These are phyloP conservation scores for Mycena albidolilacea DNA, from an alignment of 768 basidiomycete genomes.

Conservation along the genomic window DNA sequence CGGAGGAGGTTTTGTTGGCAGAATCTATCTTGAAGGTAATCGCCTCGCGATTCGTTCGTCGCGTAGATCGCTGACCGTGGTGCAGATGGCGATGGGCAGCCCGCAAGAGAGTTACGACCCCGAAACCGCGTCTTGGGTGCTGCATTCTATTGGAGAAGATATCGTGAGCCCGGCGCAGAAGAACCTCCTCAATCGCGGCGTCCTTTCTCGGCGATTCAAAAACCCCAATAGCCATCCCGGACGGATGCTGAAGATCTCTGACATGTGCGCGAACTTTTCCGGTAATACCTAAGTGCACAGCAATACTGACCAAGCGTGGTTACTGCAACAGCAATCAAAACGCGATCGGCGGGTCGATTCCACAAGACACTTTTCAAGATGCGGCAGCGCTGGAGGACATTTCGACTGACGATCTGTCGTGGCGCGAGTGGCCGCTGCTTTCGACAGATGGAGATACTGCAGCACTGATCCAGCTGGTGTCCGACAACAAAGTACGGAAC, in stretches of 20 bases:
- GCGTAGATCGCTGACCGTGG: slow-evolving; percentile 16
- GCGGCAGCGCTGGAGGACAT: slow-evolving; percentile 75
- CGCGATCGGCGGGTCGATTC: slow-evolving; percentile 74
- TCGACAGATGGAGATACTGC: slow-evolving; percentile 88
- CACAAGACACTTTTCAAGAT: slow-evolving; percentile 79
- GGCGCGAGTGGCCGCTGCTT: slow-evolving; percentile 85
- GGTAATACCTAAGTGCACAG: slow-evolving; percentile 1
- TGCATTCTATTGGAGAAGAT: slow-evolving; percentile 70
- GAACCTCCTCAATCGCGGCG: slow-evolving; percentile 73
- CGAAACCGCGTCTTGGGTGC: slow-evolving; percentile 68
- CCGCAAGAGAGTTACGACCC: slow-evolving; percentile 78
- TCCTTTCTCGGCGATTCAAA: slow-evolving; percentile 77
- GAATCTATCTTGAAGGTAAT: slow-evolving; percentile 81
- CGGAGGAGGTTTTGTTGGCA: slow-evolving; percentile 66
- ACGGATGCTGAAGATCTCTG: slow-evolving; percentile 82
- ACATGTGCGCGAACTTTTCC: slow-evolving; percentile 57
- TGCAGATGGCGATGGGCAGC: slow-evolving; percentile 84
- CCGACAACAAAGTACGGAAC: slow-evolving; percentile 75
- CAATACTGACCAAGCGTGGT: background rate
- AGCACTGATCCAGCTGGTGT: slow-evolving; percentile 84
- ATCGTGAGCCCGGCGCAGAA: slow-evolving; percentile 69
- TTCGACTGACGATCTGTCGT: slow-evolving; percentile 63
- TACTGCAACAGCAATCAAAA: slow-evolving; percentile 71
- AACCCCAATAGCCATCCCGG: slow-evolving; percentile 78
- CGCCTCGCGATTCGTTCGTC: background rate